These are phyloP conservation scores for Saccharomycopsis oosterbeekiorum DNA, from an alignment of 805 yeast genomes.

Conservation along the genomic window DNA sequence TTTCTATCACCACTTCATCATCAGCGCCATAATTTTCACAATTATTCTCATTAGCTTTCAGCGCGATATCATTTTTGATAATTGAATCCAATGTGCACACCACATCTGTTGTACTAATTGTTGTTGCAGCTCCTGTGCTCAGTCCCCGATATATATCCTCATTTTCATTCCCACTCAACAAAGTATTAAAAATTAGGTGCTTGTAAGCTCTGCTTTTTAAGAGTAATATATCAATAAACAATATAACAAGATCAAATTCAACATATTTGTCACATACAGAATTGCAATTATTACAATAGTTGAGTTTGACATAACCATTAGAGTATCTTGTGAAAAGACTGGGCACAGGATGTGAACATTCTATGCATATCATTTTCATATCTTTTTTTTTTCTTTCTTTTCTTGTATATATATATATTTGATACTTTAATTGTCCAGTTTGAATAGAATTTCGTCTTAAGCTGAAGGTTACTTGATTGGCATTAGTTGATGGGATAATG, in stretches of 20 bases:
- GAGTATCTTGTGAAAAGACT: conserved; percentile 65
- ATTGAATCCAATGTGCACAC: background rate
- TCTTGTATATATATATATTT: background rate
- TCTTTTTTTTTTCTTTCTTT: background rate
- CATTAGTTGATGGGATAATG: too few species aligned
- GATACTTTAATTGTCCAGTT: background rate
- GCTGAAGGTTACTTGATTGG: too few species aligned
- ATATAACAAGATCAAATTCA: conserved; percentile 76
- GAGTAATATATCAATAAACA: conserved; percentile 74
- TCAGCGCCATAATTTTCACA: conserved; percentile 16
- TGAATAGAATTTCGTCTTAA: too few species aligned
- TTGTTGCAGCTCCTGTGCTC: background rate
- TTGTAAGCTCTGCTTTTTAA: conserved; percentile 82
- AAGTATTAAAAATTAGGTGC: conserved; percentile 72
- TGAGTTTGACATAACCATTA: conserved; percentile 66
- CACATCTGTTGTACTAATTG: background rate
- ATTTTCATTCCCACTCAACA: conserved; percentile 23
- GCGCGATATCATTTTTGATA: background rate
- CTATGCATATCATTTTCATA: conserved; percentile 73
- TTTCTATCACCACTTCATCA: background rate
- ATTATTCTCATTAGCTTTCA: background rate
- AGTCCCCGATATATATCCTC: conserved; percentile 10
- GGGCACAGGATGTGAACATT: conserved; percentile 61
- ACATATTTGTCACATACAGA: conserved; percentile 81
- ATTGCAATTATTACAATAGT: conserved; percentile 65